These are phyloP conservation scores for Byssochlamys sp. DNA, from an alignment of 2,329 filamentous ascomycete genomes.

Conservation along the genomic window DNA sequence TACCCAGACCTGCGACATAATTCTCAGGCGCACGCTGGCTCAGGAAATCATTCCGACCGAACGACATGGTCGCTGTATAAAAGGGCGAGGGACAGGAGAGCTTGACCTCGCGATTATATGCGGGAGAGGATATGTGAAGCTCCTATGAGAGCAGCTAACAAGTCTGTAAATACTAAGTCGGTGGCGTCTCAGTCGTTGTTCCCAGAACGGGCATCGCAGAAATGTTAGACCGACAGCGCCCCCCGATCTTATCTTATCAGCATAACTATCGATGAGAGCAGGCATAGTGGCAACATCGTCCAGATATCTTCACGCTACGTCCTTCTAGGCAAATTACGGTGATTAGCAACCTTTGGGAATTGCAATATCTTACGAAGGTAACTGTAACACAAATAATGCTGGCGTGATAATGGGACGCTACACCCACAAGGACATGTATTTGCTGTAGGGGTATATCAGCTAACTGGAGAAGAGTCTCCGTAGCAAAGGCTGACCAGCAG, in stretches of 20 bases:
- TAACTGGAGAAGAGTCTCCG: no score
- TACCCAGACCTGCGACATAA: constrained; percentile 90
- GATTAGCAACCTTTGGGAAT: no score
- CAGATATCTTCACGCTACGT: no score
- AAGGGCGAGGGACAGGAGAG: neutral
- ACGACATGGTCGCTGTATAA: constrained; percentile 41
- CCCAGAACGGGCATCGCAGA: neutral
- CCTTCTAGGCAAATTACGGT: no score
- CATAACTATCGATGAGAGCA: neutral
- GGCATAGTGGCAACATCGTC: no score
- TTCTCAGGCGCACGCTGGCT: constrained; percentile 77
- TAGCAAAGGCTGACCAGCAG: no score
- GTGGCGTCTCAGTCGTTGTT: neutral
- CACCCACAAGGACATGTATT: no score
- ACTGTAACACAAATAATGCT: no score
- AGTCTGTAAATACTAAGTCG: neutral
- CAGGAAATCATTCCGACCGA: constrained; percentile 69
- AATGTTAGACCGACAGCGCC: neutral
- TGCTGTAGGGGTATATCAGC: no score
- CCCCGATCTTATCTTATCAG: neutral
- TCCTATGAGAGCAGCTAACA: neutral
- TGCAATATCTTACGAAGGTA: neutral
- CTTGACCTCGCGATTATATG: neutral
- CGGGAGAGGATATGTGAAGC: neutral
- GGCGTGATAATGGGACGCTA: no score